Percentiles rank a stretch among this genome's conserved stretches.
phyloP scores from a whole-genome alignment of 2,329 filamentous ascomycete genomes.

The Colletotrichum spinosum region DNA sequence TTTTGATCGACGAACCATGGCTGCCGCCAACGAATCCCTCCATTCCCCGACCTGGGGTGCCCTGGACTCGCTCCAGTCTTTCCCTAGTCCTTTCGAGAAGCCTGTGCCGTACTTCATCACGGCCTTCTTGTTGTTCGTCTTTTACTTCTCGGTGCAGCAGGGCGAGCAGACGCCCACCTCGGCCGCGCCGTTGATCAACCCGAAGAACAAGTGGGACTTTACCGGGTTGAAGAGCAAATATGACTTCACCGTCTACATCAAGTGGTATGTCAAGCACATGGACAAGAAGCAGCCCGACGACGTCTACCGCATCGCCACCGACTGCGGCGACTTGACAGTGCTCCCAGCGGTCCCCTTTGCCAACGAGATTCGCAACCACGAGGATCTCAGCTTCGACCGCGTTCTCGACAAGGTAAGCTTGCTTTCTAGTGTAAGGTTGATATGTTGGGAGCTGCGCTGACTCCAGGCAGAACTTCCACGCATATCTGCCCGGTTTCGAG shows the following conservation, averaged over 20 bases:
- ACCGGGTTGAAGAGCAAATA: conserved; percentile 27
- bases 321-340: conserved; percentile 29
- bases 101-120: conserved; percentile 35
- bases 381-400: conserved; percentile 33
- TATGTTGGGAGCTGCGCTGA: too few relatives aligned
- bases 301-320: conserved; percentile 23
- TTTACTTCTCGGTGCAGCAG: conserved; percentile 32
- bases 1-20: conserved; percentile 24
- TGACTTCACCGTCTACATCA: conserved; percentile 20
- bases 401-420: conserved; percentile 26
- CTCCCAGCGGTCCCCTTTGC: conserved; percentile 29
- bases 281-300: conserved; percentile 15
- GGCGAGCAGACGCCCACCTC: conserved; percentile 13
- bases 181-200: conserved; percentile 14
- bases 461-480: conserved; percentile 24
- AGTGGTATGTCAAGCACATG: conserved; percentile 13
- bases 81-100: conserved; percentile 31
- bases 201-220: conserved; percentile 26
- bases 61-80: conserved; percentile 30
- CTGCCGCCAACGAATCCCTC: conserved; percentile 32
- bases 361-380: conserved; percentile 35
- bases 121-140: conserved; percentile 26
- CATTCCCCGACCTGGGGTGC: conserved; percentile 27
- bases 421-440: neutral
- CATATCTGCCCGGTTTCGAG: conserved; percentile 26